Evolutionary conservation across 345 rosid genomes (phyloP), one percentile per base, ranked within the genome.

Genomic region (Corchorus capsularis): DNA sequence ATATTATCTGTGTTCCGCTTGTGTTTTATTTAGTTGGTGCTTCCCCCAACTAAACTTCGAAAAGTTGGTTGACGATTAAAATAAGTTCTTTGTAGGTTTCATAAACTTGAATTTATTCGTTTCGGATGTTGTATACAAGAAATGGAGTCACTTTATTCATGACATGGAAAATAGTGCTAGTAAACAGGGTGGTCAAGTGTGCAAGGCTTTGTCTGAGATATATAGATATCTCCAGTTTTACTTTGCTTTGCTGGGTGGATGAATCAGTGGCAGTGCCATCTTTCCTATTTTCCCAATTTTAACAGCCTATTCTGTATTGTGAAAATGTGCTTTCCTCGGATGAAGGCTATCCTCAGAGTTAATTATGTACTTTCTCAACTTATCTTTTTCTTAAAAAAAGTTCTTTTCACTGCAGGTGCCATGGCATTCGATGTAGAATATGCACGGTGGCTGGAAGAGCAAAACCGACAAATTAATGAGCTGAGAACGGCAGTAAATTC

Each of bases 351-450:
- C 35, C 43, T 6, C 43, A 3, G 43, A 39, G 6, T 16, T 39
- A 59, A 8, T 27, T 3, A 9, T 49, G 37, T 10, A 61, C 52
- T 43, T 54, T 41, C 63, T 27, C 27, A 27, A 27, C 54, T 64
- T 47, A 71, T 27, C 41, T 14, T 41, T 47, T 32, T 57, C 71
- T 46, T 73, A 35, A 7, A 27, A 27, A 27, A 27, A 27, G 27
- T 27, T 17, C 43, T 1, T 76, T 45, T 59, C 77, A 70, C 67
- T 87, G 78, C 84, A 96, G 99, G 99, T 52, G 98, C 99, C 78
- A 89, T 94, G 93, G 93, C 98, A 57, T 96, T 96, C 87, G 98
- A 96, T 78, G 97, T 86, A 74, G 98, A 96, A 79, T 88, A 94
- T 86, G 86, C 92, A 56, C 82, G 99, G 79, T 96, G 98, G 99